Evolutionary conservation across 106 monocot species (phyloP), one percentile per base, ranked within the genome.

Genomic region (Posidonia australis): DNA sequence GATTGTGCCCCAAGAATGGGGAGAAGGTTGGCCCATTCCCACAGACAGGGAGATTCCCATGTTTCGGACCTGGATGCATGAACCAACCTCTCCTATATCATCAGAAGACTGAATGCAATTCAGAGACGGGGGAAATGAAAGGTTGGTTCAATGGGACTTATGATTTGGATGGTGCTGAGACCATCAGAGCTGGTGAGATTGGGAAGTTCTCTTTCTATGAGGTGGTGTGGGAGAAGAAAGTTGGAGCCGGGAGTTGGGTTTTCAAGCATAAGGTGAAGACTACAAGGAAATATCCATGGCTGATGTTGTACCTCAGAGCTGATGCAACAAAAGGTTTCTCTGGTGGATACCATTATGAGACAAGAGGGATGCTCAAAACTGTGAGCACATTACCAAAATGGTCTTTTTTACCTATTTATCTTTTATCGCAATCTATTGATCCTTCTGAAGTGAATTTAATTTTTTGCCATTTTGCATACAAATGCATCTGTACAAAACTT

Each of bases 271-370:
- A 68, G 46, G 68, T 88, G 64, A 76, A 62, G 69, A 92, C 92
- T 1, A 71, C 80, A 0, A 51, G 51, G 24, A 88, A 65, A 41
- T 92, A 92, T 51, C 88, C 92, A 9, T 92, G 92, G 92, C 80
- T 92, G 46, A 92, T 92, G 92, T 80, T 92, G 13, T 92, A 92
- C 66, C 74, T 92, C 45, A 70, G 92, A 36, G 82, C 92, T 0
- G 92, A 92, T 61, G 92, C 92, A 10, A 88, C 92, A 6, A 69
- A 62, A 21, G 92, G 92, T 0, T 78, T 80, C 65, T 92, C 92
- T 6, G 87, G 87, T 0, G 92, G 92, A 0, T 88, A 92, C 51
- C 92, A 92, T 67, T 92, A 92, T 57, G 62, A 70, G 10, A 88
- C 88, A 1, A 85, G 92, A 48, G 92, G 92, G 42, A 92, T 92